Evolutionary conservation across 1,139 yeast species (phyloP), one percentile per base, ranked within the genome.

Genomic region (Yamadazyma oceani): DNA sequence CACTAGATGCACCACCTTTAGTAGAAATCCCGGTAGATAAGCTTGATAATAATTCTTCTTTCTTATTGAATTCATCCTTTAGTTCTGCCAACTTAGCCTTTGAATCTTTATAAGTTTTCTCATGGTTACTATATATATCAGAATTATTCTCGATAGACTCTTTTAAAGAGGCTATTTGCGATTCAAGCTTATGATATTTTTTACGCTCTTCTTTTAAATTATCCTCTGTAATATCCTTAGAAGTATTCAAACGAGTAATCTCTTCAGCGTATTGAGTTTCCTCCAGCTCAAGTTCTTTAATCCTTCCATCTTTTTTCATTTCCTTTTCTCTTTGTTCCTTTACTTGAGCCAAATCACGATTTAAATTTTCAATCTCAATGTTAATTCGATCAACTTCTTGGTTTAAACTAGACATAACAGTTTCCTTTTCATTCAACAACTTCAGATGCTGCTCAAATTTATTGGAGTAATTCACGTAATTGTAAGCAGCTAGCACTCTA

Each of bases 11-110:
- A 27, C 68, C 73, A 35, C 96, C 97, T 40, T 80, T 82, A 0
- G 95, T 78, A 0, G 97, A 85, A 11, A 92, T 82, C 50, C 98
- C 98, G 0, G 97, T 90, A 0, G 92, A 82, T 29, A 94, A 69
- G 0, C 95, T 82, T 4, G 95, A 82, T 12, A 88, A 64, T 15
- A 90, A 69, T 46, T 90, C 97, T 53, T 88, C 95, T 49, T 85
- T 86, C 44, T 70, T 75, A 25, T 70, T 67, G 42, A 75, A 71
- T n/a, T 71, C 69, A 5, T 66, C 66, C 44, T 79, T 81, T 40
- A 80, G 52, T 2, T 57, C 54, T 4, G 60, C 62, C 8, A 84
- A 61, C 28, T 65, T 56, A 1, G 57, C 55, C 37, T 76, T 79
- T 9, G 80, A 62, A 0, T 49, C 48, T 2, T 68, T 66, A 50